Evolutionary conservation across 768 basidiomycete species (phyloP).

Genomic region (Leccinum aurantiacum): DNA sequence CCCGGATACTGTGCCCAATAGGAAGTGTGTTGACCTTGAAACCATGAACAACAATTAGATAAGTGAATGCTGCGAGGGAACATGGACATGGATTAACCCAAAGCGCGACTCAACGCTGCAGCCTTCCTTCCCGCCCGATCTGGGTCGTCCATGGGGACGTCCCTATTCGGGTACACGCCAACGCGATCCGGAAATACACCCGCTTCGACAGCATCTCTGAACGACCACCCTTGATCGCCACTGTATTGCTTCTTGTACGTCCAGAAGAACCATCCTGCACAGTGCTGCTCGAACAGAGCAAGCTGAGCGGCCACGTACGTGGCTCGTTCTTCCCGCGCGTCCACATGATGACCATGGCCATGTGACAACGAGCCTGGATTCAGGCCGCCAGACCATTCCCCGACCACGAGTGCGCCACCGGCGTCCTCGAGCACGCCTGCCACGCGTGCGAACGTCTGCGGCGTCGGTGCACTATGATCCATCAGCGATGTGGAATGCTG

Average conservation of each 20-base stretch:
- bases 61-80: constrained; percentile 18
- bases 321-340: constrained; percentile 43
- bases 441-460: constrained; percentile 41
- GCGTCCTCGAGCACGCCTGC: constrained; percentile 34
- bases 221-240: constrained; percentile 76
- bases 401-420: constrained; percentile 62
- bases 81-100: constrained; percentile 26
- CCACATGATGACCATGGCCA: constrained; percentile 32
- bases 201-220: constrained; percentile 58
- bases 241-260: constrained; percentile 69
- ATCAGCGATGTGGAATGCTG: constrained; percentile 53
- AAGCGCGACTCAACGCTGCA: constrained; percentile 30
- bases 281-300: constrained; percentile 57
- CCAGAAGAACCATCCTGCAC: constrained; percentile 85
- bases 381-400: constrained; percentile 78
- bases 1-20: constrained; percentile 53
- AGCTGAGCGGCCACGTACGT: constrained; percentile 65
- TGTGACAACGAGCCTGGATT: constrained; percentile 58
- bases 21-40: constrained; percentile 38
- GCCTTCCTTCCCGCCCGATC: constrained; percentile 31
- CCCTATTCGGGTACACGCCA: constrained; percentile 39
- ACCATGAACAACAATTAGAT: constrained; percentile 3
- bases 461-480: constrained; percentile 40
- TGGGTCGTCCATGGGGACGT: constrained; percentile 15
- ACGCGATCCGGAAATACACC: constrained; percentile 60